Conservation (phyloP, 192 early-diverging fungal species). For the Polychytrium aggregatum region DNA sequence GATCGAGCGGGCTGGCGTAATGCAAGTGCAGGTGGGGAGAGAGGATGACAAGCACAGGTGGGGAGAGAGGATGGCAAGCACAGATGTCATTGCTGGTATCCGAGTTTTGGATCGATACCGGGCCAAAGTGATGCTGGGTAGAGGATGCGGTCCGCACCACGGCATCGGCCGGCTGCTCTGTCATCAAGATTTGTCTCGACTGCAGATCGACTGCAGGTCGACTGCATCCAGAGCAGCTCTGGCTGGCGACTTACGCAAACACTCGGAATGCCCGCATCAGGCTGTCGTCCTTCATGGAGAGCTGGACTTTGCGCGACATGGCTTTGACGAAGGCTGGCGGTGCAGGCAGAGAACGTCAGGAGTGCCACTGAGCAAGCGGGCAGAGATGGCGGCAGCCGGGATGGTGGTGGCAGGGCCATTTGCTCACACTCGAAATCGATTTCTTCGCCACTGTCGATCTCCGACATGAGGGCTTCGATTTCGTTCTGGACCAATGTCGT, state of each 20-base stretch:
- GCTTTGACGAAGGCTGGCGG: constrained; percentile 39
- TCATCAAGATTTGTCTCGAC: neutral
- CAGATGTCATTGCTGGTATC: neutral
- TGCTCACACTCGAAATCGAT: constrained; percentile 45
- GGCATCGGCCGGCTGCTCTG: too few relatives aligned
- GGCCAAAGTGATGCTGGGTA: too few relatives aligned
- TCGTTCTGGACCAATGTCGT: too few relatives aligned
- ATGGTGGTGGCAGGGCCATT: constrained; percentile 17
- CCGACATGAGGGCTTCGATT: constrained; percentile 39
- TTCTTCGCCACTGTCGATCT: constrained; percentile 40
- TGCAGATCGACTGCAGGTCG: neutral
- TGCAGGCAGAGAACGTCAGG: too few relatives aligned
- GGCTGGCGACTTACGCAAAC: constrained; percentile 7
- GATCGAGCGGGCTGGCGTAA: neutral
- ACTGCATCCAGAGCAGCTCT: neutral
- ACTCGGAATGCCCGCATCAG: constrained; percentile 28
- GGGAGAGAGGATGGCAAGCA: constrained; percentile 1
- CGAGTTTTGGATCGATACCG: too few relatives aligned
- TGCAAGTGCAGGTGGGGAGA: neutral
- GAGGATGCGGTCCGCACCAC: too few relatives aligned
- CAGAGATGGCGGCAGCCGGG: too few relatives aligned
- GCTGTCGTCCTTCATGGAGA: constrained; percentile 29
- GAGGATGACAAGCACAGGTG: neutral
- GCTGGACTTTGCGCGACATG: constrained; percentile 40
- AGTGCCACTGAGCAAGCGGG: too few relatives aligned